Evolutionary conservation across 2,329 filamentous ascomycete species (phyloP).

Genomic region (Pseudocercospora vitis): DNA sequence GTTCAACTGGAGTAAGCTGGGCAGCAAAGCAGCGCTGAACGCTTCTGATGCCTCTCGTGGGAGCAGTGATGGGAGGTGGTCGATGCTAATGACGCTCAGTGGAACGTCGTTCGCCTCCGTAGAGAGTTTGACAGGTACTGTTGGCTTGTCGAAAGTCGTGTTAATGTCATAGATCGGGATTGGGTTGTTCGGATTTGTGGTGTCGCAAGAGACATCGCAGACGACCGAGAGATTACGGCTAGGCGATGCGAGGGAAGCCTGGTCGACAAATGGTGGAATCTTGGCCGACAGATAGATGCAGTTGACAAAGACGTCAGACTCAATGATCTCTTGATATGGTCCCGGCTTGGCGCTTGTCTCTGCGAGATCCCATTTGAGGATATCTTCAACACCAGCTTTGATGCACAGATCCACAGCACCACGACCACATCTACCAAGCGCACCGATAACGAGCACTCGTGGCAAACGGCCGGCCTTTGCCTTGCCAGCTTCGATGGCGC

Average conservation of each 20-base stretch:
- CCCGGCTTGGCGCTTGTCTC: conserved; percentile 69
- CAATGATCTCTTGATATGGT: conserved; percentile 39
- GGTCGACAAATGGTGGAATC: conserved; percentile 79
- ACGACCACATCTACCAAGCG: conserved; percentile 71
- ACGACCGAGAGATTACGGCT: conserved; percentile 67
- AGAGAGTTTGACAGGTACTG: conserved; percentile 68
- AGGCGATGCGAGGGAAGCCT: conserved; percentile 64
- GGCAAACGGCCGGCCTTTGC: conserved; percentile 68
- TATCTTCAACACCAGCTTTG: conserved; percentile 70
- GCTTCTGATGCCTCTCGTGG: conserved; percentile 84
- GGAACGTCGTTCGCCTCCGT: conserved; percentile 50
- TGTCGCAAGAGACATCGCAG: conserved; percentile 76
- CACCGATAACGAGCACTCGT: conserved; percentile 80
- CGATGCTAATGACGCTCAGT: conserved; percentile 81
- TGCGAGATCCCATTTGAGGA: conserved; percentile 73
- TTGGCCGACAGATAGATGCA: conserved; percentile 81
- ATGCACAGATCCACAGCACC: conserved; percentile 80
- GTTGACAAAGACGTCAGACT: conserved; percentile 64
- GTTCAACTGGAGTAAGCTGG: conserved; percentile 74
- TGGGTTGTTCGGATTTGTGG: conserved; percentile 69
- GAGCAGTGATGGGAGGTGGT: conserved; percentile 79
- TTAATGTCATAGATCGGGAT: conserved; percentile 81
- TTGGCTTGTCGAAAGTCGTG: conserved; percentile 87
- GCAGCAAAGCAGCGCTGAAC: conserved; percentile 76
- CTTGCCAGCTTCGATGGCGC: conserved; percentile 64